Evolutionary conservation across 352 stramenopile genomes (phyloP).

Genomic region (Phytophthora sojae): DNA sequence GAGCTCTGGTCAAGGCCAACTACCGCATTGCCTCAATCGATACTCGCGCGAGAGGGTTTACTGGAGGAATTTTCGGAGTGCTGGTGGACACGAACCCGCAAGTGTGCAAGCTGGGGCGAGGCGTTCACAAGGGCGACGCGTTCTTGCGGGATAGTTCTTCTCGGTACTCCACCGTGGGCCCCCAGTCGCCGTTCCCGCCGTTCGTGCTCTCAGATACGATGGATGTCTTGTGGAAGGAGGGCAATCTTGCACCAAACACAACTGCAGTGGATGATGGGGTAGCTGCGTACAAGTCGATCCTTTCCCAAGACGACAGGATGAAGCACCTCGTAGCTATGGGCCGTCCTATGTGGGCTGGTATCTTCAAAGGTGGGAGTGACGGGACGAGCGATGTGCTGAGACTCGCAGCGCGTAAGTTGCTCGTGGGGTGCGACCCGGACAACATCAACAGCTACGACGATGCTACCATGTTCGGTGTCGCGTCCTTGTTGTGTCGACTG

Average conservation of each 20-base stretch:
- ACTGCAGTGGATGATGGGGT: neutral
- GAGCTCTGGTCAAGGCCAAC: neutral
- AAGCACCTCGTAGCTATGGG: neutral
- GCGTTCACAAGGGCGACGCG: no score
- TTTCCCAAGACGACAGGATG: neutral
- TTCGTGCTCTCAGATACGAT: conserved; percentile 1
- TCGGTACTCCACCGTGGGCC: neutral
- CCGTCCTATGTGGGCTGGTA: neutral
- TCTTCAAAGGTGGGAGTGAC: no score
- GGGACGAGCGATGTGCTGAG: no score
- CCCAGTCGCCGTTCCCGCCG: neutral
- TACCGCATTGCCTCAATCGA: neutral
- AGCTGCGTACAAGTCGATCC: neutral
- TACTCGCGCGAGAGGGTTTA: neutral
- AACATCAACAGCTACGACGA: neutral
- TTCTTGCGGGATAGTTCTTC: neutral
- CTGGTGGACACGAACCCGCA: no score
- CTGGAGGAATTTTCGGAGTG: neutral
- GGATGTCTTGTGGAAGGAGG: neutral
- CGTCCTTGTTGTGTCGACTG: conserved; percentile 1
- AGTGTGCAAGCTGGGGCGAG: no score
- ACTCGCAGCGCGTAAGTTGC: neutral
- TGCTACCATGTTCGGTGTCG: neutral
- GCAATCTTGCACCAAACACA: neutral
- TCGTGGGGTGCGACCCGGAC: neutral